Base-by-base conservation (phyloP, 2,329 filamentous ascomycete species). In the Ceratocystis lukuohia region DNA sequence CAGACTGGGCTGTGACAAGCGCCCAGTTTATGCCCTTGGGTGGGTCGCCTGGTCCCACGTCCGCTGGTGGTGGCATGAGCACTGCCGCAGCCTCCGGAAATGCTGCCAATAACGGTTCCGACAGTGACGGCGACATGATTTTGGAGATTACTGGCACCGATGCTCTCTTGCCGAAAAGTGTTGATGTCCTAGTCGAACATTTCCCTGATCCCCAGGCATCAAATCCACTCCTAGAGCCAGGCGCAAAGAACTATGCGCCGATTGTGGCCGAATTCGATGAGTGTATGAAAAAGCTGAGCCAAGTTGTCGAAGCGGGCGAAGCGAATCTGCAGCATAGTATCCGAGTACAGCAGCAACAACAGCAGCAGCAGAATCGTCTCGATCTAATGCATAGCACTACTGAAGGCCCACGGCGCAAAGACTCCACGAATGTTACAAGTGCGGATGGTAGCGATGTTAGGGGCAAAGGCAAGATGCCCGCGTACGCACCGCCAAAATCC, bases 1-100 rank as follows among this genome's bases (percentile, higher is more conserved):
- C 86, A 0, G 83, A 87, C 62, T 97, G 93, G 86, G 83, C 84
- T 61, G 78, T 84, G 57, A 79, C 79, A 1, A 75, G 75, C 57
- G 75, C 80, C 15, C 75, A 74, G 64, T 72, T 84, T 56, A 75
- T 75, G 22, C 78, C 75, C 62, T 78, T 80, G 70, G 77, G 76
- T 64, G 75, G 74, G 45, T 73, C 72, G 25, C 70, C 70, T 45
- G 70, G 72, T 63, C 69, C 69, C 64, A 71, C 63, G 74, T 89
- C 59, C 78, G 77, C 67, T 81, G 67, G 87, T 86, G 72, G 73
- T 70, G 63, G 63, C 44, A 8, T 64, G 72, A 2, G 72, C 70
- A 61, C 67, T 65, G 50, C 63, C 62, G 12, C 68, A 61, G 17
- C 69, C 7, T n/a, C 22, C 5, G 30, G 61, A 8, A 25, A 25